A percentile compares a stretch with the other conserved stretches of the same genome.
Evolutionary conservation across 2,329 filamentous ascomycete genomes (phyloP).

Genomic region (Erysiphe pisi): DNA sequence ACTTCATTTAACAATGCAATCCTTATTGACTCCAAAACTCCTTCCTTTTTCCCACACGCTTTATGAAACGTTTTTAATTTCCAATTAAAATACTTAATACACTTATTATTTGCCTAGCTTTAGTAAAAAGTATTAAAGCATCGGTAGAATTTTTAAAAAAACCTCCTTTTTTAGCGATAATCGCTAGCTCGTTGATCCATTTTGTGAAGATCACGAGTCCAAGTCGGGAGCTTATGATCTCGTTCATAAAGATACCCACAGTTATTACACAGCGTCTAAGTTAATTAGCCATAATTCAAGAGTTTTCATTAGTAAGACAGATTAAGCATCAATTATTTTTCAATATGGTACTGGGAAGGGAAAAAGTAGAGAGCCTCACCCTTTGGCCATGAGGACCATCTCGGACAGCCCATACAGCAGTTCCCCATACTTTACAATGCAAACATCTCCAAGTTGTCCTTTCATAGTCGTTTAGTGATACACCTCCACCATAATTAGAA

Average conservation of each 20-base stretch:
- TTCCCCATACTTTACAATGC: slow-evolving; percentile 80
- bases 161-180: slow-evolving; percentile 34
- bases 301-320: background rate
- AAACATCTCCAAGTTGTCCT: slow-evolving; percentile 73
- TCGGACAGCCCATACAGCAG: slow-evolving; percentile 85
- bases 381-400: slow-evolving; percentile 78
- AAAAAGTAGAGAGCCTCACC: slow-evolving; percentile 44
- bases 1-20: no score
- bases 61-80: no score
- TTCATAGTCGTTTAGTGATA: slow-evolving; percentile 63
- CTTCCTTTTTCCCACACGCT: no score
- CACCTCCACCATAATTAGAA: slow-evolving; percentile 46
- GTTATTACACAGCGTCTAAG: slow-evolving; percentile 72
- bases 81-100: no score
- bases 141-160: background rate
- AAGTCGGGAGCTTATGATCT: slow-evolving; percentile 69
- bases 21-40: no score
- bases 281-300: background rate
- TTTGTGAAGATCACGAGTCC: slow-evolving; percentile 59
- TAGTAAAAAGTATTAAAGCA: no score
- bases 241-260: slow-evolving; percentile 84
- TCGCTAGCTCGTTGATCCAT: slow-evolving; percentile 34
- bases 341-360: background rate
- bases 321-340: background rate
- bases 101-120: no score